Evolutionary conservation across 2,329 filamentous ascomycete genomes (phyloP), one percentile per base, ranked within the genome.

Genomic region (Trichophyton rubrum): DNA sequence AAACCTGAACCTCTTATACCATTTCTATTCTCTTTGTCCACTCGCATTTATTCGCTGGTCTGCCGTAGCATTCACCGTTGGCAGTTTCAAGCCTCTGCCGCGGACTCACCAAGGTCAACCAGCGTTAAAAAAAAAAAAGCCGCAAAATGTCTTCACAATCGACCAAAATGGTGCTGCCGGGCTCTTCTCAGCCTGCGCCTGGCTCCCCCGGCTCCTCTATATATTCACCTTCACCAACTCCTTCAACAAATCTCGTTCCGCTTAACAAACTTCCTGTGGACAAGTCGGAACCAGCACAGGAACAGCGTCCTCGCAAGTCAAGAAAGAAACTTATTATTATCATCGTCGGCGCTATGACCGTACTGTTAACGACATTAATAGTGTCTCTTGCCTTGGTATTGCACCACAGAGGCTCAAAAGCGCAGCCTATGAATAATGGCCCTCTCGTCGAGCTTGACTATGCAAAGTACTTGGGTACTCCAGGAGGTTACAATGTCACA

Each of bases 391-490:
- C 33, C 2, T n/a, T 55, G 13, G 51, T 55, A 20, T 9, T 55
- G 27, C 22, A 35, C 8, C 51, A 30, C n/a, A 55, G 13, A n/a
- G 51, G 51, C 20, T 2, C 51, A 8, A 17, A 11, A n/a, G 13
- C 24, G 4, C 51, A 43, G 2, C 40, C n/a, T 13, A 3, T 35
- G 15, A 5, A 9, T 2, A 13, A 55, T 51, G 64, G 67, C 22
- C 60, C 68, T 8, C 64, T 76, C 2, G 83, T 90, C 13, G 77
- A 88, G 63, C 76, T 91, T 22, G 79, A 78, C 2, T 91, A 90
- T 68, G 80, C 85, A 33, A 80, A 77, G 27, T 90, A 90, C 68
- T 71, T 78, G 57, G 88, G 88, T 7, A 72, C 75, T 3, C 68
- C 75, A 1, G 74, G 80, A 1, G 65, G 72, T 0, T 81, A 82